Evolutionary conservation across 805 yeast genomes (phyloP).

Genomic region (Isabelozyma heimii): DNA sequence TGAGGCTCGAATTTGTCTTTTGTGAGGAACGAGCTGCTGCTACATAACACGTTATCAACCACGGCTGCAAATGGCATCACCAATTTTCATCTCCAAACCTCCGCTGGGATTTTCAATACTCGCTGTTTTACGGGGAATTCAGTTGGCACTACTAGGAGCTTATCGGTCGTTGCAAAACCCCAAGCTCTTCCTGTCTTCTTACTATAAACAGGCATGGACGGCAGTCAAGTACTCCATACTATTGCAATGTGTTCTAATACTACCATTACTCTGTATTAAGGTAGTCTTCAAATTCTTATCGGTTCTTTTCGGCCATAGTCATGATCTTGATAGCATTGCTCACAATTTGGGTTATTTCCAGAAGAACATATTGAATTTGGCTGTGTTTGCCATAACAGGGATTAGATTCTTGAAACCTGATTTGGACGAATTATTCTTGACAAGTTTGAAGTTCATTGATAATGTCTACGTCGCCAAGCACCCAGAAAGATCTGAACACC

Average conservation of each 20-base stretch:
- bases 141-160: slow-evolving; percentile 49
- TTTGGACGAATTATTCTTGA: slow-evolving; percentile 38
- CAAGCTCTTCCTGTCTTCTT: slow-evolving; percentile 26
- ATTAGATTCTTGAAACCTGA: slow-evolving; percentile 34
- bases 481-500: slow-evolving; percentile 21
- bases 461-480: slow-evolving; percentile 24
- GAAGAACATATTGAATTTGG: slow-evolving; percentile 35
- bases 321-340: slow-evolving; percentile 7
- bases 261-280: slow-evolving; percentile 15
- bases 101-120: slow-evolving; percentile 50
- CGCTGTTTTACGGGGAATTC: slow-evolving; percentile 53
- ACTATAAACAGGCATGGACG: slow-evolving; percentile 31
- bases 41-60: no score
- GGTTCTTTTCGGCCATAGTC: slow-evolving; percentile 3
- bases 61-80: slow-evolving; percentile 50
- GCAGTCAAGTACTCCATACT: slow-evolving; percentile 36
- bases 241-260: slow-evolving; percentile 30
- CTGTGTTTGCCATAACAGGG: slow-evolving; percentile 37
- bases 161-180: slow-evolving; percentile 48
- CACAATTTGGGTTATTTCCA: slow-evolving; percentile 25
- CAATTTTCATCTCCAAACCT: slow-evolving; percentile 55
- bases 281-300: slow-evolving; percentile 6
- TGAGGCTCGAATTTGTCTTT: no score
- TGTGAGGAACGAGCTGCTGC: no score
- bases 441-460: slow-evolving; percentile 40